phyloP scores from a whole-genome alignment of 768 basidiomycete genomes.

The Amyloporia xantha region DNA sequence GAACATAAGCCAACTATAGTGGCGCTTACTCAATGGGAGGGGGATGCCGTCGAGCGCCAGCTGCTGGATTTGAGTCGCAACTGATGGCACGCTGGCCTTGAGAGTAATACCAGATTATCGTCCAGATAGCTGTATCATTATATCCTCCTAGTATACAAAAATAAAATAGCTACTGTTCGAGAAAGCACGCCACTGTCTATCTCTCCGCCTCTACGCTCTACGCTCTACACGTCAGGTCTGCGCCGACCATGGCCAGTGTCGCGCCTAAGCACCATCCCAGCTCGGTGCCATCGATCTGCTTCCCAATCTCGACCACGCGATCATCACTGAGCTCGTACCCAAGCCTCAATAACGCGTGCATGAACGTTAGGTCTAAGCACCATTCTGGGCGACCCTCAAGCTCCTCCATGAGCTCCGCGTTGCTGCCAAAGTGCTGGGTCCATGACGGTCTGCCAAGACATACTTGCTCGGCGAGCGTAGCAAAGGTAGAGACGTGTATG shows the following conservation, averaged over 20 bases:
- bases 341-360: conserved; percentile 78
- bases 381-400: conserved; percentile 83
- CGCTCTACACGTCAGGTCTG: conserved; percentile 47
- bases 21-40: too few species aligned
- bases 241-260: conserved; percentile 65
- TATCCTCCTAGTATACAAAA: too few species aligned
- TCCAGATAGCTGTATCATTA: neutral
- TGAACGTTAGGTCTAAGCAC: conserved; percentile 94
- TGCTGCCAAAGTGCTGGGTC: conserved; percentile 40
- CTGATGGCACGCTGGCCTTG: too few species aligned
- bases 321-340: conserved; percentile 84
- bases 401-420: conserved; percentile 52
- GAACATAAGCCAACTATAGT: too few species aligned
- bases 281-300: conserved; percentile 85
- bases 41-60: too few species aligned
- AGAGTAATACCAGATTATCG: neutral
- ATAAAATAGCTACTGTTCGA: too few species aligned
- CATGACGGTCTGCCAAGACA: conserved; percentile 66
- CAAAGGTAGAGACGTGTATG: conserved; percentile 45
- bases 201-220: too few species aligned
- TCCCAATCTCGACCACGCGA: conserved; percentile 71
- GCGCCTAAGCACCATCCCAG: conserved; percentile 92
- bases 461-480: conserved; percentile 58
- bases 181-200: too few species aligned
- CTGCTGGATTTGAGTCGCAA: too few species aligned